phyloP scores from a whole-genome alignment of 78 protist genomes.

The Dictyostelium brefeldianum region DNA sequence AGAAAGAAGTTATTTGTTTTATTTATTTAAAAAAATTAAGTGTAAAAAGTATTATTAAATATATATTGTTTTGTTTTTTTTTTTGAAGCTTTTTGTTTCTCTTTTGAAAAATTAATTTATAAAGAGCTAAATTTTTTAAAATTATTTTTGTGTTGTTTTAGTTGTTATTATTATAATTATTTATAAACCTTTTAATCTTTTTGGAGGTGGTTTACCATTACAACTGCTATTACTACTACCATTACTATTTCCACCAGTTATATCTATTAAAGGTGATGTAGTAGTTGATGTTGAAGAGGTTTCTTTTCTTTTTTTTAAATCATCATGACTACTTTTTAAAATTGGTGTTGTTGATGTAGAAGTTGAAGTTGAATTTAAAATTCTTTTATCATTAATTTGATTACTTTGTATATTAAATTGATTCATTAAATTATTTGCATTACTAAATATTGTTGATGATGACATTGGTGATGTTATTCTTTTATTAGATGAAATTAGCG shows the following conservation, averaged over 20 bases:
- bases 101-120: constrained; percentile 3
- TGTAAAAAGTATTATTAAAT: neutral
- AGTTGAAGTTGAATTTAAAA: neutral
- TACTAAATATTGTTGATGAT: no score
- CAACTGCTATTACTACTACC: neutral
- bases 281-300: neutral
- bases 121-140: neutral
- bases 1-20: neutral
- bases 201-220: constrained; percentile 8
- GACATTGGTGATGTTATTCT: no score
- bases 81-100: neutral
- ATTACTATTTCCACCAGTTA: neutral
- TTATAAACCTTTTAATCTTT: neutral
- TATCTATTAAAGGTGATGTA: neutral
- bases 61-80: neutral
- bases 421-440: no score
- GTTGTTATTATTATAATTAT: neutral
- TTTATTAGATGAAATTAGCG: no score
- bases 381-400: no score
- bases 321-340: neutral
- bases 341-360: neutral
- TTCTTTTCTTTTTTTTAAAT: neutral
- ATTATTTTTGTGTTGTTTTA: neutral
- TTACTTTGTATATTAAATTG: no score
- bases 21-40: neutral